Percentiles rank a stretch among this genome's conserved stretches.
Evolutionary conservation across 441 rosid genomes (phyloP).

Genomic region (Pelargonium fulgidum): DNA sequence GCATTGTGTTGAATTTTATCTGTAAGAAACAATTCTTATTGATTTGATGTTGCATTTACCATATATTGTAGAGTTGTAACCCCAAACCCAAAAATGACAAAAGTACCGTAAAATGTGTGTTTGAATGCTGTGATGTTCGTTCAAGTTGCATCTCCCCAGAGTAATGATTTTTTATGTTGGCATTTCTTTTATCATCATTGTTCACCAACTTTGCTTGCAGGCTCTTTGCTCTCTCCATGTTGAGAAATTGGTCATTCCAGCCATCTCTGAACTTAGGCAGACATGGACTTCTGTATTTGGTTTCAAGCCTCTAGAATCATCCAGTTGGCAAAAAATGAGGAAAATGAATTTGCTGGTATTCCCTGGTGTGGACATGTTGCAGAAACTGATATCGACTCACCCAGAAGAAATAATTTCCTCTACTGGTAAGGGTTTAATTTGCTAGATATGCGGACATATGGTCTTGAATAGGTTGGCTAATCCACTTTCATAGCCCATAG

Average conservation of each 20-base stretch:
- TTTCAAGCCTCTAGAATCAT: constrained; percentile 49
- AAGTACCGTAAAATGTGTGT: no score
- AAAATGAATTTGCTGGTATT: constrained; percentile 70
- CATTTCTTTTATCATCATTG: no score
- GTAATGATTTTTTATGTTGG: no score
- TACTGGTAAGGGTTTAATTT: constrained; percentile 28
- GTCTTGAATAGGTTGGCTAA: no score
- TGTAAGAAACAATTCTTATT: no score
- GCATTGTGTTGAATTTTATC: no score
- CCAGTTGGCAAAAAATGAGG: constrained; percentile 41
- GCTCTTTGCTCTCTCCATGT: constrained; percentile 61
- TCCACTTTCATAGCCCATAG: no score
- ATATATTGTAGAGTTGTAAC: no score
- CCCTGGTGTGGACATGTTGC: constrained; percentile 87
- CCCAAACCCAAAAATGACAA: no score
- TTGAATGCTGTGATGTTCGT: no score
- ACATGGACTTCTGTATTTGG: constrained; percentile 91
- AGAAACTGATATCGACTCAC: constrained; percentile 46
- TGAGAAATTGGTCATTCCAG: constrained; percentile 85
- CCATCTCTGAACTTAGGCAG: constrained; percentile 70
- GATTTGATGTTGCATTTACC: no score
- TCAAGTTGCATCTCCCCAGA: no score
- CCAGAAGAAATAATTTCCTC: constrained; percentile 19
- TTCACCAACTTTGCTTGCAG: constrained; percentile 31
- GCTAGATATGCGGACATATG: not conserved